Conservation (phyloP, 495 filamentous ascomycete genomes). For the Aspergillus bertholletiae region DNA sequence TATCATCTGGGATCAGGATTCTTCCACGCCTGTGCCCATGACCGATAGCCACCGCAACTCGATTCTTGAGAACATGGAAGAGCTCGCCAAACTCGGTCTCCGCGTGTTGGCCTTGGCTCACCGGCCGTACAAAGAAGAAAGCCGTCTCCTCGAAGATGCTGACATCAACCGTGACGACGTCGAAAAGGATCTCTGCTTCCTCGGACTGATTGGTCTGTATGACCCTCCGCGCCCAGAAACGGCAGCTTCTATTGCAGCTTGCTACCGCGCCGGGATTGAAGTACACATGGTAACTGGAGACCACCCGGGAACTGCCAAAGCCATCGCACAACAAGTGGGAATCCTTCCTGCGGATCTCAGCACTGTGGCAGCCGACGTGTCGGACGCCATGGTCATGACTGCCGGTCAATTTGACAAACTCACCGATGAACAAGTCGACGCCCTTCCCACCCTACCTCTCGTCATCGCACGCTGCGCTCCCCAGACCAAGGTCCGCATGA, state of each 20-base stretch:
- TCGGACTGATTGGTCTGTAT: constrained; percentile 68
- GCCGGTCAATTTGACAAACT: constrained; percentile 65
- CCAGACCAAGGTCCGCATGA: constrained; percentile 74
- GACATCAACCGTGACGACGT: constrained; percentile 51
- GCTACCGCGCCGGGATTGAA: constrained; percentile 61
- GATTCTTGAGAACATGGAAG: constrained; percentile 63
- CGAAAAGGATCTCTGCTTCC: constrained; percentile 57
- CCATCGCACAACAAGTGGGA: constrained; percentile 61
- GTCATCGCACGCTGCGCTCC: constrained; percentile 72
- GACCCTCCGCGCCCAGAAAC: constrained; percentile 63
- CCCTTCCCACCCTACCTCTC: constrained; percentile 59
- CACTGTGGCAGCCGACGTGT: constrained; percentile 47
- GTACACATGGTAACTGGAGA: constrained; percentile 76
- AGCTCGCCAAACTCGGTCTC: constrained; percentile 59
- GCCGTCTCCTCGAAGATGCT: constrained; percentile 24
- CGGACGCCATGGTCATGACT: constrained; percentile 64
- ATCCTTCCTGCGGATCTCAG: constrained; percentile 57
- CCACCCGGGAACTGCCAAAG: constrained; percentile 60
- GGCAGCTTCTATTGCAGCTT: constrained; percentile 52
- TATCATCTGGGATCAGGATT: constrained; percentile 40
- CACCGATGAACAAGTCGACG: constrained; percentile 60
- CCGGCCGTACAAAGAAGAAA: constrained; percentile 42
- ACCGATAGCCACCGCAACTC: constrained; percentile 38
- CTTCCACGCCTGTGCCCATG: constrained; percentile 34
- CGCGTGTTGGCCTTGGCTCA: constrained; percentile 63